Evolutionary conservation across 768 basidiomycete genomes (phyloP).

Genomic region (Phlegmacium glaucopus): DNA sequence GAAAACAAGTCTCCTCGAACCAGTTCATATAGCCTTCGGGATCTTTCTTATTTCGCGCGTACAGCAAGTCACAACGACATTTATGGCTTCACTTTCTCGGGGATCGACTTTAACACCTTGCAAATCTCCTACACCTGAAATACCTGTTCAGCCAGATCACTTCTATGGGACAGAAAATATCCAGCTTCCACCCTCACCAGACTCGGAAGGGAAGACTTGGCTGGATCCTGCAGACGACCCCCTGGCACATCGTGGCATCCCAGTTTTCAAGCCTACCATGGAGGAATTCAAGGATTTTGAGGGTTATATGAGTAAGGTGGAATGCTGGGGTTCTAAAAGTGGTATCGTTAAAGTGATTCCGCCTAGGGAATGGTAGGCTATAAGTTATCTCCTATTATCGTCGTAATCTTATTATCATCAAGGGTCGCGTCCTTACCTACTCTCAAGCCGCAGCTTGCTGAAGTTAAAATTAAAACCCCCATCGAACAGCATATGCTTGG

Average conservation of each 20-base stretch:
- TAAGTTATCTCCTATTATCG: conserved; percentile 11
- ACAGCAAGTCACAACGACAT: conserved; percentile 2
- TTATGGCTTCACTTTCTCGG: conserved; percentile 33
- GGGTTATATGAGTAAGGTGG: conserved; percentile 79
- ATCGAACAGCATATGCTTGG: conserved; percentile 95
- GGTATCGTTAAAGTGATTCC: conserved; percentile 98
- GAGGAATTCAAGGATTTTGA: conserved; percentile 93
- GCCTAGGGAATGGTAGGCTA: conserved; percentile 84
- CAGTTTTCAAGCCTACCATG: conserved; percentile 94
- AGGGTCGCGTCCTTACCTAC: conserved; percentile 75
- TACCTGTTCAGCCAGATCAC: conserved; percentile 73
- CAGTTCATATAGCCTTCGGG: too few species aligned
- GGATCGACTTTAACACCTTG: conserved; percentile 43
- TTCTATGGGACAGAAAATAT: conserved; percentile 63
- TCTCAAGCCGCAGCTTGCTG: conserved; percentile 63
- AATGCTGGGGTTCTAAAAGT: conserved; percentile 85
- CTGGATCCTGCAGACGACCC: conserved; percentile 80
- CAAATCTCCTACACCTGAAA: conserved; percentile 52
- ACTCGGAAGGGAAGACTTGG: conserved; percentile 61
- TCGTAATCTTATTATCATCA: conserved; percentile 10
- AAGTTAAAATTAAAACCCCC: conserved; percentile 80
- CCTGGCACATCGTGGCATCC: conserved; percentile 83
- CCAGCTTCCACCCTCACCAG: conserved; percentile 56
- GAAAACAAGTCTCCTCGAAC: too few species aligned
- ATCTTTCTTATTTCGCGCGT: too few species aligned